phyloP scores from a whole-genome alignment of 2,329 filamentous ascomycete species.

The Phialophora verrucosa region DNA sequence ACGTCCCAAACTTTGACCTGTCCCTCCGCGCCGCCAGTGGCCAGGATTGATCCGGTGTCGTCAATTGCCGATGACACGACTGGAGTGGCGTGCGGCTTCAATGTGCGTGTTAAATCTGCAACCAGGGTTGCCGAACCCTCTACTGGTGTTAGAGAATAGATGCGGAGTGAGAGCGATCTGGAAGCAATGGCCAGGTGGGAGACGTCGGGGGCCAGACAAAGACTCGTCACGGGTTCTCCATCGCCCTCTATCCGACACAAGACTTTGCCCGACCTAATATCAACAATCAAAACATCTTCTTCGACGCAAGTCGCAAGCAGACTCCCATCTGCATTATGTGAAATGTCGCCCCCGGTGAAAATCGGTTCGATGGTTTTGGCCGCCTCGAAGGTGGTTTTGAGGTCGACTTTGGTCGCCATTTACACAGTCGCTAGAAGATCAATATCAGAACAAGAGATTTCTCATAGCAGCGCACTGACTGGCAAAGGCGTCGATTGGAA shows the following conservation, averaged over 20 bases:
- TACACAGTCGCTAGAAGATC: not conserved
- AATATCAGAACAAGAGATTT: not conserved
- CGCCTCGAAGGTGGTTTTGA: slow-evolving; percentile 81
- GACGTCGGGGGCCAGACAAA: slow-evolving; percentile 77
- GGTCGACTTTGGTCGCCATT: slow-evolving; percentile 62
- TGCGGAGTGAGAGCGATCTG: slow-evolving; percentile 92
- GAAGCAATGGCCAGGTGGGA: slow-evolving; percentile 91
- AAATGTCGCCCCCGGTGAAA: slow-evolving; percentile 87
- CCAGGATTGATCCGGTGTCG: slow-evolving; percentile 83
- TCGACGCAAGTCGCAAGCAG: slow-evolving; percentile 88
- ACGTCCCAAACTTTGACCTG: slow-evolving; percentile 98
- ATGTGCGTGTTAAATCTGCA: slow-evolving; percentile 72
- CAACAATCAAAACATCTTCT: slow-evolving; percentile 87
- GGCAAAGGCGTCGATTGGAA: not conserved
- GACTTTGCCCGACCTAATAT: slow-evolving; percentile 80
- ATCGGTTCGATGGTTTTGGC: slow-evolving; percentile 85
- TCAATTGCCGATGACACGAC: slow-evolving; percentile 87
- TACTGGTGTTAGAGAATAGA: slow-evolving; percentile 73
- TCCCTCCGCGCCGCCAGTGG: slow-evolving; percentile 91
- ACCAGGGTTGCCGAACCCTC: slow-evolving; percentile 64
- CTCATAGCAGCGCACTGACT: not conserved
- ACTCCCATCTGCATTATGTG: slow-evolving; percentile 78
- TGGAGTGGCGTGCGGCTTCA: slow-evolving; percentile 89
- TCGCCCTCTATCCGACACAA: slow-evolving; percentile 87
- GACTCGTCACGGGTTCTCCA: slow-evolving; percentile 59